Evolutionary conservation across 768 basidiomycete species (phyloP).

Genomic region (Gymnopilus junonius): DNA sequence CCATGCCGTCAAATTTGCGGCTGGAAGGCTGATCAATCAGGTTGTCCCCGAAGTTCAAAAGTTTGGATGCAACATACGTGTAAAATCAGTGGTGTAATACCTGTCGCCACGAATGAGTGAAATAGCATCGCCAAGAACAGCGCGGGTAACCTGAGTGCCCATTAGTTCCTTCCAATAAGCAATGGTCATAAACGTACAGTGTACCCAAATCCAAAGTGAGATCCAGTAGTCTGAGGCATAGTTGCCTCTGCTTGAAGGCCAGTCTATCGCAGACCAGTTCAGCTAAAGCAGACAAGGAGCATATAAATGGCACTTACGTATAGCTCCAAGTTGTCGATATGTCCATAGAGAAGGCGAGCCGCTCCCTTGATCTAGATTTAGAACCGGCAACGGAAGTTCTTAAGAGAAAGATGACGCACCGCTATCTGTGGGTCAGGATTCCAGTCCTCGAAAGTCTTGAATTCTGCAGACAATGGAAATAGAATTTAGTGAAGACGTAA

Average conservation of each 20-base stretch:
- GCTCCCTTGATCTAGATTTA: neutral
- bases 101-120: constrained; percentile 9
- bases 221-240: constrained; percentile 9
- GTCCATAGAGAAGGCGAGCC: constrained; percentile 12
- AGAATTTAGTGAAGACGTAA: neutral
- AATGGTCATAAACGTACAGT: constrained; percentile 34
- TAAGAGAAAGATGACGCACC: no score
- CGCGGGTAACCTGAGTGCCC: constrained; percentile 44
- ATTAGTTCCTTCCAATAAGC: neutral
- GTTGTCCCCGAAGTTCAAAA: no score
- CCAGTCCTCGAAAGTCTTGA: constrained; percentile 58
- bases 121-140: constrained; percentile 47
- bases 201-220: constrained; percentile 47
- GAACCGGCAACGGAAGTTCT: neutral
- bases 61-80: neutral
- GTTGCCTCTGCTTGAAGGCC: constrained; percentile 15
- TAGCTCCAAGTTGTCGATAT: constrained; percentile 15
- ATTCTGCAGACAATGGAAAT: constrained; percentile 29
- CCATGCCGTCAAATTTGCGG: constrained; percentile 7
- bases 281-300: neutral
- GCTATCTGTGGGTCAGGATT: constrained; percentile 50
- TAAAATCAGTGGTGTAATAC: constrained; percentile 11
- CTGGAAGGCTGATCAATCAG: neutral
- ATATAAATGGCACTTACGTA: constrained; percentile 2
- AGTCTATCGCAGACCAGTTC: neutral